phyloP scores from a whole-genome alignment of 1,139 yeast genomes.

The Candida freyschussii region DNA sequence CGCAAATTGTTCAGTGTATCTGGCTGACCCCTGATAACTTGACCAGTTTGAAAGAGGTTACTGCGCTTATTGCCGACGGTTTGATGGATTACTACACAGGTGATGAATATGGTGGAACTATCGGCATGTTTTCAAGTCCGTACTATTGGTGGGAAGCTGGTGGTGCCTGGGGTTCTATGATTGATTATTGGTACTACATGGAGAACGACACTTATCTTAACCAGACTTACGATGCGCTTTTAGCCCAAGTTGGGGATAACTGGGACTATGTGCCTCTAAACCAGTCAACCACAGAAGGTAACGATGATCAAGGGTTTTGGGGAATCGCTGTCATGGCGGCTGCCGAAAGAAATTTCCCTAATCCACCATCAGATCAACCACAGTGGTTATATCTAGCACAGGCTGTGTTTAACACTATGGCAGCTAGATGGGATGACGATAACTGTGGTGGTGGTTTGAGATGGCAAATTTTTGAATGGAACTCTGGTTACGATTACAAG shows the following conservation, averaged over 20 bases:
- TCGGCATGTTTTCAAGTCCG: slow-evolving; percentile 82
- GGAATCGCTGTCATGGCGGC: slow-evolving; percentile 90
- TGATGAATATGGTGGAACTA: slow-evolving; percentile 58
- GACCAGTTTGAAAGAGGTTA: slow-evolving; percentile 43
- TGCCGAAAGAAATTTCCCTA: slow-evolving; percentile 81
- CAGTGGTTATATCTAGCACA: slow-evolving; percentile 75
- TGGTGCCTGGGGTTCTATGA: slow-evolving; percentile 87
- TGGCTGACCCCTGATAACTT: slow-evolving; percentile 34
- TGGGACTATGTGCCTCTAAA: slow-evolving; percentile 80
- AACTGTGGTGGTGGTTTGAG: slow-evolving; percentile 85
- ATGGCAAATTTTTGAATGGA: slow-evolving; percentile 97
- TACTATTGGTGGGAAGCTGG: slow-evolving; percentile 99
- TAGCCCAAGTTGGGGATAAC: slow-evolving; percentile 73
- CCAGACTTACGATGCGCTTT: slow-evolving; percentile 54
- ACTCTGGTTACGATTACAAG: slow-evolving; percentile 88
- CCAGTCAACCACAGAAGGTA: slow-evolving; percentile 94
- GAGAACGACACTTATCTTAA: slow-evolving; percentile 65
- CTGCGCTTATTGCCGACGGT: slow-evolving; percentile 57
- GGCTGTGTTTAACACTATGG: slow-evolving; percentile 87
- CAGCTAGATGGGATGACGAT: slow-evolving; percentile 73
- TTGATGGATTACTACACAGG: slow-evolving; percentile 85
- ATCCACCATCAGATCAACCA: slow-evolving; percentile 56
- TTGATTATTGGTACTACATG: slow-evolving; percentile 72
- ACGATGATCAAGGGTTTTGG: slow-evolving; percentile 98
- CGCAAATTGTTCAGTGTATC: slow-evolving; percentile 16